Percentiles rank a stretch among this genome's conserved stretches.
Conservation (phyloP, 805 yeast genomes). For the Brettanomyces sp. region DNA sequence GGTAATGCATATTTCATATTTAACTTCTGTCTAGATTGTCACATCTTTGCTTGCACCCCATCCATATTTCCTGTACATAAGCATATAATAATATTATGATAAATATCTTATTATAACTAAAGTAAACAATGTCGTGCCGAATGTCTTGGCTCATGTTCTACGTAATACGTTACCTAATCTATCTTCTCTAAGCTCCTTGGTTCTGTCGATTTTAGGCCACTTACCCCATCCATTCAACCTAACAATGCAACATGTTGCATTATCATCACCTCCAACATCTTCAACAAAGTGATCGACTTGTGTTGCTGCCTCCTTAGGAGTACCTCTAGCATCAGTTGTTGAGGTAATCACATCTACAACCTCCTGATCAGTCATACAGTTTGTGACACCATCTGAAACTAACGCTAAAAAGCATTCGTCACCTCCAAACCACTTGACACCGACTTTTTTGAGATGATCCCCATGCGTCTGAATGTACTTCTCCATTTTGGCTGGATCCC, state of each 20-base stretch:
- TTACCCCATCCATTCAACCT: slow-evolving; percentile 87
- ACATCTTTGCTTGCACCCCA: too few relatives aligned
- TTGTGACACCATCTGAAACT: slow-evolving; percentile 82
- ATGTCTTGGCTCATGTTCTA: background rate
- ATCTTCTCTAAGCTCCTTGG: slow-evolving; percentile 74
- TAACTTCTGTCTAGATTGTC: background rate
- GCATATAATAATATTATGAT: background rate
- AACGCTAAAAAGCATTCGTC: slow-evolving; percentile 80
- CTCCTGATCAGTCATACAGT: slow-evolving; percentile 79
- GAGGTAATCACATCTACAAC: slow-evolving; percentile 75
- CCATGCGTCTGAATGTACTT: slow-evolving; percentile 17
- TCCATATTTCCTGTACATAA: background rate
- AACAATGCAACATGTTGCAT: slow-evolving; percentile 83
- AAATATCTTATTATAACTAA: background rate
- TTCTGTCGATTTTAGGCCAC: slow-evolving; percentile 80
- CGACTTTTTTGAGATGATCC: slow-evolving; percentile 10
- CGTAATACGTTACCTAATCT: slow-evolving; percentile 24
- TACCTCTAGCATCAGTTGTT: slow-evolving; percentile 68
- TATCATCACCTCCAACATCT: slow-evolving; percentile 86
- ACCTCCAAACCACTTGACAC: slow-evolving; percentile 51
- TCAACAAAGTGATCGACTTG: slow-evolving; percentile 80
- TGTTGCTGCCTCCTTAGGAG: slow-evolving; percentile 78
- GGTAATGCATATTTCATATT: background rate
- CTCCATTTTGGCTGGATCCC: slow-evolving; percentile 39
- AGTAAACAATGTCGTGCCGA: background rate